Percentiles rank a stretch among this genome's conserved stretches.
phyloP scores from a whole-genome alignment of 2,329 filamentous ascomycete species.

The Neonectria coccinea region DNA sequence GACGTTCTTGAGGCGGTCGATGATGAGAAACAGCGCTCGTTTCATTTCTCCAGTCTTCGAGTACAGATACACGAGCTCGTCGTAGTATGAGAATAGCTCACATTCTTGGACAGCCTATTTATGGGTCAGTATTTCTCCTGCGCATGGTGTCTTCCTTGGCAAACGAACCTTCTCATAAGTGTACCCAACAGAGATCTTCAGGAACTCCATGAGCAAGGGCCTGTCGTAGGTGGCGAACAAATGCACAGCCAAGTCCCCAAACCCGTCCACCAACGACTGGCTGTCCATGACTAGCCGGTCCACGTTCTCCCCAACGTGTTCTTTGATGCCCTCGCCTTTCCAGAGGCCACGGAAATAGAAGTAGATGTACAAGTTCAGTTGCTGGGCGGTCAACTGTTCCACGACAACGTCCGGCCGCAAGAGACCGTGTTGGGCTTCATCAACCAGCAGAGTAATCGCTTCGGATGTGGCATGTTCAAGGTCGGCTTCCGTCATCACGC shows the following conservation, averaged over 20 bases:
- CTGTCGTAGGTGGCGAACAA: conserved; percentile 89
- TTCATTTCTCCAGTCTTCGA: conserved; percentile 96
- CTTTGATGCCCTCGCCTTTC: conserved; percentile 75
- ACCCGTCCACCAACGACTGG: conserved; percentile 80
- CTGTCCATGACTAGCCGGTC: conserved; percentile 70
- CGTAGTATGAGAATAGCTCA: conserved; percentile 82
- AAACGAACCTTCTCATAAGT: conserved; percentile 77
- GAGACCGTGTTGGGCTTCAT: conserved; percentile 90
- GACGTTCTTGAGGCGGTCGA: conserved; percentile 91
- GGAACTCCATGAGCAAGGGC: conserved; percentile 83
- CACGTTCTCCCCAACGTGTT: conserved; percentile 64
- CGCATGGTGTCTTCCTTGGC: no score
- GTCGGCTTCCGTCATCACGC: conserved; percentile 74
- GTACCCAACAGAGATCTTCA: conserved; percentile 87
- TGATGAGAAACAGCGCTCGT: conserved; percentile 90
- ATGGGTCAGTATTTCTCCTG: conserved; percentile 30
- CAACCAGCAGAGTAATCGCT: conserved; percentile 85
- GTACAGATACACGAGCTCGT: conserved; percentile 94
- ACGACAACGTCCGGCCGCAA: conserved; percentile 84
- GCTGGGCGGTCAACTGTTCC: conserved; percentile 76
- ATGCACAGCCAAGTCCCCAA: conserved; percentile 86
- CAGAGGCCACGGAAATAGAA: conserved; percentile 92
- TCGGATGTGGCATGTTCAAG: conserved; percentile 85
- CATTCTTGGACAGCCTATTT: conserved; percentile 77
- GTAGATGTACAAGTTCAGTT: conserved; percentile 81